A percentile compares a stretch with the other conserved stretches of the same genome.
Evolutionary conservation across 345 rosid genomes (phyloP).

Genomic region (Melastoma malabathricum): DNA sequence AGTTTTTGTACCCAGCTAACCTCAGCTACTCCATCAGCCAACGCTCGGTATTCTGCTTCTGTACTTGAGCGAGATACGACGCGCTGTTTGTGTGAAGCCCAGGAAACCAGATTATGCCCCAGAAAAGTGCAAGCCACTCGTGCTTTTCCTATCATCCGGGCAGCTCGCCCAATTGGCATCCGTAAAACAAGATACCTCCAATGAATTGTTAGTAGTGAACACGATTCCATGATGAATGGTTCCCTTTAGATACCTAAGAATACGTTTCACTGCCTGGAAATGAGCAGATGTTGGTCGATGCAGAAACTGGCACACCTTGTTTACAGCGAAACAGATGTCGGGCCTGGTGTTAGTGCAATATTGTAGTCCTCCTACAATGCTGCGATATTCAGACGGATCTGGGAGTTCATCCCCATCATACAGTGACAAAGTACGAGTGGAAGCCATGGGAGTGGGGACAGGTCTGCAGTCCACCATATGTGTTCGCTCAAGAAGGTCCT

Average conservation of each 20-base stretch:
- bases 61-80: background rate
- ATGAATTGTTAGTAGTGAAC: background rate
- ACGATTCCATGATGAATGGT: background rate
- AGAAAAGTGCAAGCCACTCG: background rate
- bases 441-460: too few species aligned
- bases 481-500: too few species aligned
- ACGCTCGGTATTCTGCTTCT: too few species aligned
- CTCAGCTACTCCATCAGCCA: background rate
- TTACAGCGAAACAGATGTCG: background rate
- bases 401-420: too few species aligned
- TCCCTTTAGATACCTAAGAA: background rate
- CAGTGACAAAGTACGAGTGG: too few species aligned
- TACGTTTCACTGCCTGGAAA: background rate
- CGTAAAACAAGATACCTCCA: background rate
- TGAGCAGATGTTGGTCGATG: background rate
- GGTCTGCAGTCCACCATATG: too few species aligned
- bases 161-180: background rate
- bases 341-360: too few species aligned
- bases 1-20: background rate
- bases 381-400: too few species aligned
- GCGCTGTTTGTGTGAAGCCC: background rate
- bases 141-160: background rate
- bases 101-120: background rate
- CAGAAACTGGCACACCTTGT: background rate
- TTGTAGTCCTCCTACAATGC: too few species aligned